A percentile compares a stretch with the other conserved stretches of the same genome.
phyloP scores from a whole-genome alignment of 805 yeast species.

The Candida schatavii region DNA sequence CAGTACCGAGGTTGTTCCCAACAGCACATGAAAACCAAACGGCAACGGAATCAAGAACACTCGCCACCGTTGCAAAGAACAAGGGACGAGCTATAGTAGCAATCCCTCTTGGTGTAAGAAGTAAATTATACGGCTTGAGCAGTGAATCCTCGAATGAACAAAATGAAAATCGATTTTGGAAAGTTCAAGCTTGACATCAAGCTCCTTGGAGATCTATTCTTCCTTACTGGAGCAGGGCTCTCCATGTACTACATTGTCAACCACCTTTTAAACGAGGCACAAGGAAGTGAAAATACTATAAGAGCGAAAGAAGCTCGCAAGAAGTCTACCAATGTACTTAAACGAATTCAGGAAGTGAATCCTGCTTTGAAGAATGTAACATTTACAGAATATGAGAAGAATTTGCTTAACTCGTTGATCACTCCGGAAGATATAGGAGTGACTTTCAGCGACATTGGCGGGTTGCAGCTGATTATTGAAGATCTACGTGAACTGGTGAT shows the following conservation, averaged over 20 bases:
- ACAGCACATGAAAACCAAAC: not conserved
- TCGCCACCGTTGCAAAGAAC: too few species aligned
- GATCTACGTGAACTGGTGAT: conserved; percentile 87
- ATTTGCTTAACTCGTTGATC: conserved; percentile 74
- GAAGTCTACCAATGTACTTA: conserved; percentile 46
- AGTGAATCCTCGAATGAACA: too few species aligned
- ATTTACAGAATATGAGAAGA: conserved; percentile 71
- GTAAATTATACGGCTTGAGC: too few species aligned
- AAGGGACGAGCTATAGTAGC: too few species aligned
- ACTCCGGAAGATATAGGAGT: conserved; percentile 81
- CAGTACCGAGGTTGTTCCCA: not conserved
- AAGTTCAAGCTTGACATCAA: conserved; percentile 38
- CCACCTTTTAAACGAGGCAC: conserved; percentile 33
- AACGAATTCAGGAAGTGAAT: conserved; percentile 40
- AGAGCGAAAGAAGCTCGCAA: conserved; percentile 62
- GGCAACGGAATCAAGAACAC: not conserved
- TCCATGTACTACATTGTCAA: conserved; percentile 64
- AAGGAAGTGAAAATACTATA: conserved; percentile 24
- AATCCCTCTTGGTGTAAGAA: too few species aligned
- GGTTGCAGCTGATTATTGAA: conserved; percentile 75
- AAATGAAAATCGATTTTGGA: conserved; percentile 33
- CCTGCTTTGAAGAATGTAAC: conserved; percentile 55
- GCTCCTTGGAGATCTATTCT: conserved; percentile 39
- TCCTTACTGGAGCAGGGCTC: conserved; percentile 58
- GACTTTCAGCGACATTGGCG: conserved; percentile 83